Evolutionary conservation across 352 stramenopile species (phyloP).

Genomic region (Hyphochytrium catenoides): DNA sequence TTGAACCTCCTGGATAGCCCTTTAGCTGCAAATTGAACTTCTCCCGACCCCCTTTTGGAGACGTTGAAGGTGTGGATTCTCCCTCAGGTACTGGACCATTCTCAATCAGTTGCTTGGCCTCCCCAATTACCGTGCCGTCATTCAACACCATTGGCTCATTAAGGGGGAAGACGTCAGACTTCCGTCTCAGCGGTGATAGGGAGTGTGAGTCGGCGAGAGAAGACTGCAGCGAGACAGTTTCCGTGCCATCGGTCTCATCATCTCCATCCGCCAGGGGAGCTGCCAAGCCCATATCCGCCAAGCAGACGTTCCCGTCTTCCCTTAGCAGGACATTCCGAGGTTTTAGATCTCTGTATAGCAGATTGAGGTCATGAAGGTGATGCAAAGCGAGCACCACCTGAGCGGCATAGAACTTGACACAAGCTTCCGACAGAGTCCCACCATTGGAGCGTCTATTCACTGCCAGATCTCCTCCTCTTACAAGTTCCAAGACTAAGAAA

Average conservation of each 20-base stretch:
- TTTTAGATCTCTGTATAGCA: slow-evolving; percentile 66
- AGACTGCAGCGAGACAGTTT: too few species aligned
- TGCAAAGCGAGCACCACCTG: slow-evolving; percentile 58
- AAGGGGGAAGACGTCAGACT: too few species aligned
- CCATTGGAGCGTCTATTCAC: slow-evolving; percentile 35
- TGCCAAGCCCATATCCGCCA: slow-evolving; percentile 63
- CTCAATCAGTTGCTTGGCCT: too few species aligned
- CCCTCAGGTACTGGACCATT: not conserved
- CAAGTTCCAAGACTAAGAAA: slow-evolving; percentile 63
- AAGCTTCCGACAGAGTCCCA: too few species aligned
- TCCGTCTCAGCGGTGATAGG: too few species aligned
- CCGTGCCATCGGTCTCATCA: too few species aligned
- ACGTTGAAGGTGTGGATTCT: too few species aligned
- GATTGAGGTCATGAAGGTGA: slow-evolving; percentile 57
- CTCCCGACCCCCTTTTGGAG: too few species aligned
- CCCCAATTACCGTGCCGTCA: not conserved
- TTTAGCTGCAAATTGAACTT: too few species aligned
- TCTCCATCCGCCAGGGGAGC: slow-evolving; percentile 32
- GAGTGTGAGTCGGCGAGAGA: too few species aligned
- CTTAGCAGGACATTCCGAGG: slow-evolving; percentile 63
- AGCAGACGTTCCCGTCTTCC: slow-evolving; percentile 61
- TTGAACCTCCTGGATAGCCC: too few species aligned
- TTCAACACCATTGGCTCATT: not conserved
- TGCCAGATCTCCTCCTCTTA: slow-evolving; percentile 46
- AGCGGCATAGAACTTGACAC: slow-evolving; percentile 44